These are phyloP conservation scores for Paracoccidioides brasiliensis DNA, from an alignment of 2,329 filamentous ascomycete species.

Conservation along the genomic window DNA sequence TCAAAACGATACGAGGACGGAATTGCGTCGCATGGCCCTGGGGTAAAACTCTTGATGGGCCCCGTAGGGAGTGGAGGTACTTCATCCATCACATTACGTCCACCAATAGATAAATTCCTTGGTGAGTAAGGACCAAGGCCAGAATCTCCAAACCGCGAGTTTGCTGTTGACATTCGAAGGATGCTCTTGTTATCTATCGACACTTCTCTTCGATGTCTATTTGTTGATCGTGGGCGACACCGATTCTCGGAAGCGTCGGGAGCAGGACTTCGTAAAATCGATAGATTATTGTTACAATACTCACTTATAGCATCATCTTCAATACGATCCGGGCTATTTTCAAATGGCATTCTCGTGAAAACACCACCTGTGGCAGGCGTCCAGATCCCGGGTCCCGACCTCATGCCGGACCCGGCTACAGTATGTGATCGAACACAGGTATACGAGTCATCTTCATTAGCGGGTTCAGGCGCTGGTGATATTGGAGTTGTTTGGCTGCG, in stretches of 20 bases:
- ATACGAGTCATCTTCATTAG: conserved; percentile 40
- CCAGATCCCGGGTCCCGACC: not conserved
- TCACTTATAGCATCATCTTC: not conserved
- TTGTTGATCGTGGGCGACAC: conserved; percentile 1
- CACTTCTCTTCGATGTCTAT: conserved; percentile 9
- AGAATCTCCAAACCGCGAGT: conserved; percentile 7
- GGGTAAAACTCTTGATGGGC: conserved; percentile 8
- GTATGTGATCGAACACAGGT: conserved; percentile 38
- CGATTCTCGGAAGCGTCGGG: not conserved
- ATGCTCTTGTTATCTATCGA: conserved; percentile 12
- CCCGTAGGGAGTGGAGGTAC: conserved; percentile 10
- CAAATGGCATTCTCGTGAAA: not conserved
- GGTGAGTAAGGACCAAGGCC: conserved; percentile 5
- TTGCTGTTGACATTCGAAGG: conserved; percentile 8
- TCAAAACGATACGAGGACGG: conserved; percentile 7
- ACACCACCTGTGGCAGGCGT: not conserved
- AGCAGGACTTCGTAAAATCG: not conserved
- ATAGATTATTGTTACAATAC: not conserved
- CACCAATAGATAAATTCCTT: not conserved
- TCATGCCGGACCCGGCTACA: conserved; percentile 10
- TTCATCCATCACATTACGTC: conserved; percentile 8
- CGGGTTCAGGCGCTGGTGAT: conserved; percentile 34
- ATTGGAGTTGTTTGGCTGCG: conserved; percentile 30
- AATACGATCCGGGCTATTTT: not conserved
- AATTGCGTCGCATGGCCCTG: conserved; percentile 5